Evolutionary conservation across 768 basidiomycete species (phyloP).

Genomic region (Boletus sp.): DNA sequence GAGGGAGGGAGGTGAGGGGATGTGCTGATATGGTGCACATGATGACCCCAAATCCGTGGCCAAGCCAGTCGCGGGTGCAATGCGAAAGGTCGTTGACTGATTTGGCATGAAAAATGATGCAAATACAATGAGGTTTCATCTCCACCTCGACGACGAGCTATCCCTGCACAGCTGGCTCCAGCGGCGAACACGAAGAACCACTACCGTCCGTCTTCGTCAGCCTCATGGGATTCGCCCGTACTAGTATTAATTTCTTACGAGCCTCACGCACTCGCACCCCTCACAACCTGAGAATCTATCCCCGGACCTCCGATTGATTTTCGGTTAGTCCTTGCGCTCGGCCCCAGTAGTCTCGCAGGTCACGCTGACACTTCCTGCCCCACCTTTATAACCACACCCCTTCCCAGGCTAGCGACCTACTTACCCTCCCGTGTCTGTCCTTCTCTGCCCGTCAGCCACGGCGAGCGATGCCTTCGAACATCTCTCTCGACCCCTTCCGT

Average conservation of each 20-base stretch:
- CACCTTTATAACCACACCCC: slow-evolving; percentile 6
- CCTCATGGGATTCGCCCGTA: slow-evolving; percentile 21
- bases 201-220: slow-evolving; percentile 3
- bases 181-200: slow-evolving; percentile 5
- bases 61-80: no score
- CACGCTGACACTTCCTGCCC: slow-evolving; percentile 2
- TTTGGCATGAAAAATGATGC: no score
- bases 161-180: not conserved
- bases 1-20: no score
- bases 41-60: no score
- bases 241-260: not conserved
- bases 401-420: not conserved
- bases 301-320: not conserved
- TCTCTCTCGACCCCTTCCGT: slow-evolving; percentile 18
- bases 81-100: no score
- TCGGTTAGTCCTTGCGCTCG: slow-evolving; percentile 12
- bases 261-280: not conserved
- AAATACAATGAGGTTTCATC: not conserved
- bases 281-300: not conserved
- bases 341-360: slow-evolving; percentile 6
- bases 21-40: no score
- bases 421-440: not conserved
- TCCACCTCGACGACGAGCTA: not conserved
- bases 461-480: not conserved
- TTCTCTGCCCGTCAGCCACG: not conserved